Evolutionary conservation across 495 filamentous ascomycete genomes (phyloP), one percentile per base, ranked within the genome.

Genomic region (Annulohypoxylon bovei): DNA sequence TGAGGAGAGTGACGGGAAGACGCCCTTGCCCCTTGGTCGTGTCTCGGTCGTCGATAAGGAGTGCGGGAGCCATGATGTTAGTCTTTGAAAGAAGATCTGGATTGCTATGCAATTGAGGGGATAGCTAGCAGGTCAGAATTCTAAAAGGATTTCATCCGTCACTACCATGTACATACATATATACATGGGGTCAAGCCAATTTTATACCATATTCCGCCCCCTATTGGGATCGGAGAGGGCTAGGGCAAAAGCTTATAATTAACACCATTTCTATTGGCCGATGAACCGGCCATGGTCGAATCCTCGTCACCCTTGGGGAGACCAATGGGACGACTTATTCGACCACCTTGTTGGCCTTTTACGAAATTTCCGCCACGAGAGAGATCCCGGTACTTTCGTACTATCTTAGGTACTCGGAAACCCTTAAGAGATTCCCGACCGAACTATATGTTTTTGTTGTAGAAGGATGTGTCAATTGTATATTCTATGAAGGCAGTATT

Each of bases 1-100:
- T 76, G 1, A 76, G 62, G 7, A 77, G 70, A 18, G 73, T 77
- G 22, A 77, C 75, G 0, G 75, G 75, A 28, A 77, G 75, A 7
- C 75, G 67, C n/a, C 32, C 28, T 12, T 73, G 67, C 11, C 44
- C 23, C 16, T 64, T 61, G 7, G 49, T 44, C n/a, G 47, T 54
- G 7, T 46, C 28, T 23, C 53, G 27, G 2, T 28, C 32, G 12
- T 70, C 39, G 7, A 71, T 33, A 12, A 74, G 49, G 12, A 55
- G 52, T 12, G 62, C 67, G 3, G 67, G 70, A 49, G 70, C 50
- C 70, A 72, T 72, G 25, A 23, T 46, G 49, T 7, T 5, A 23
- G n/a, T 20, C 11, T 16, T 30, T 40, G 25, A 53, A 50, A 9
- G 6, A 20, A 23, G 22, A 32, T 6, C 33, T 12, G 16, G 18